phyloP scores from a whole-genome alignment of 2,329 filamentous ascomycete genomes.

The Colletotrichum cuscutae region DNA sequence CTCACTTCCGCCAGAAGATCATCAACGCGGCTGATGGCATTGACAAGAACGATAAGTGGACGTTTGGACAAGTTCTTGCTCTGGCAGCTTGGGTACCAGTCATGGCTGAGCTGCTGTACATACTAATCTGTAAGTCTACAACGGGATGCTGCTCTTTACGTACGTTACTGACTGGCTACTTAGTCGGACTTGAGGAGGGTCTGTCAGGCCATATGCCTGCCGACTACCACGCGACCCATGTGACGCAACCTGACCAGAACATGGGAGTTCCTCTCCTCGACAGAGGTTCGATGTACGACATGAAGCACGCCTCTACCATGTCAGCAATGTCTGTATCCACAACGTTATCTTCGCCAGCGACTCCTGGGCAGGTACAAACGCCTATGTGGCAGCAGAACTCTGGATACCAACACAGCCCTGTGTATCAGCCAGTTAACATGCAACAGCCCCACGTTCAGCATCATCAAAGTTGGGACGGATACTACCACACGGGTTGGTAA shows the following conservation, averaged over 20 bases:
- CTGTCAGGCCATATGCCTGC: constrained; percentile 30
- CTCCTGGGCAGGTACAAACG: neutral
- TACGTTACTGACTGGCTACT: neutral
- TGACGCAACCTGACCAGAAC: constrained; percentile 1
- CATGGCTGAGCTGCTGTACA: constrained; percentile 39
- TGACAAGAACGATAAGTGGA: constrained; percentile 41
- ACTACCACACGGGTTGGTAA: constrained; percentile 7
- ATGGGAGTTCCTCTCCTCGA: constrained; percentile 24
- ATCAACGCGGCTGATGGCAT: constrained; percentile 27
- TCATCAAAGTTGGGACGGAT: constrained; percentile 8
- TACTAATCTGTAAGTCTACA: constrained; percentile 40
- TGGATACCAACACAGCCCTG: neutral
- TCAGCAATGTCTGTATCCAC: neutral
- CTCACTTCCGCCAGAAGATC: constrained; percentile 38
- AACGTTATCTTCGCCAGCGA: neutral
- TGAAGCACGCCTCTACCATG: constrained; percentile 2
- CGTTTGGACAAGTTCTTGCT: constrained; percentile 44
- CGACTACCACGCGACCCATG: constrained; percentile 22
- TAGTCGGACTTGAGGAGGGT: constrained; percentile 31
- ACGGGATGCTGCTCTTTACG: too few species aligned
- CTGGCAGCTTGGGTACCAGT: constrained; percentile 44
- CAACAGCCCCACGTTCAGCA: neutral
- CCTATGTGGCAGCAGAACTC: neutral
- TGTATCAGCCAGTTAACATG: constrained; percentile 9
- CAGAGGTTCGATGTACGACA: neutral